Percentiles rank a stretch among this genome's conserved stretches.
Conservation (phyloP, 257 asterid genomes). For the Sherardia arvensis region DNA sequence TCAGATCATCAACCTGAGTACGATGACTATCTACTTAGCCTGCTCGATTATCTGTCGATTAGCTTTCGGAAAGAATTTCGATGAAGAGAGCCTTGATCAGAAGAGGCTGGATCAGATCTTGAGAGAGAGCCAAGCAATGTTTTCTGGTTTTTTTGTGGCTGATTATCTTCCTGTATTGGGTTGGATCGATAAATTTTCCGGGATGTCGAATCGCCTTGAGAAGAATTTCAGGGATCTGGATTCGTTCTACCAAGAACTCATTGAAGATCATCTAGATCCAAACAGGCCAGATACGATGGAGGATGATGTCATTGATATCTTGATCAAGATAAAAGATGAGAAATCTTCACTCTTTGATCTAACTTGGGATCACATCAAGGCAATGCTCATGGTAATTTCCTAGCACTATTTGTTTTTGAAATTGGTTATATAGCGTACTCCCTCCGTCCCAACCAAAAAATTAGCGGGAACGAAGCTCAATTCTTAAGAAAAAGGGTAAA, state of each 20-base stretch:
- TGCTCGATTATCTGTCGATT: neutral
- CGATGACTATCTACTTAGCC: neutral
- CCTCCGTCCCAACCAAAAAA: no score
- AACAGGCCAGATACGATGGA: slow-evolving; percentile 2
- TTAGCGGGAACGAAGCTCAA: no score
- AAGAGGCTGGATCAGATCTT: neutral
- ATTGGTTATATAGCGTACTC: no score
- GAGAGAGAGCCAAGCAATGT: neutral
- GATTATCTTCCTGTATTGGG: neutral
- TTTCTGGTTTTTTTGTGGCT: neutral
- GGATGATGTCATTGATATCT: slow-evolving; percentile 23
- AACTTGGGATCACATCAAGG: slow-evolving; percentile 5
- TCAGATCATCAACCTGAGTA: neutral
- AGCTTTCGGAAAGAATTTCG: neutral
- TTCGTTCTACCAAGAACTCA: slow-evolving; percentile 23
- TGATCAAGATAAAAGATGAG: slow-evolving; percentile 17
- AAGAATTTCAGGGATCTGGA: slow-evolving; percentile 18
- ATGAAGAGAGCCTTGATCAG: neutral
- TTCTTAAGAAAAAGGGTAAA: no score
- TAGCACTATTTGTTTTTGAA: neutral
- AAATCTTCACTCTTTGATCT: neutral
- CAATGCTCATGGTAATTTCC: neutral
- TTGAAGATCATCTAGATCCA: slow-evolving; percentile 22
- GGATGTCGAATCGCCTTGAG: slow-evolving; percentile 28
- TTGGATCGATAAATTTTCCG: slow-evolving; percentile 22